Evolutionary conservation across 805 yeast genomes (phyloP), one percentile per base, ranked within the genome.

Genomic region (Lachancea kluyveri): DNA sequence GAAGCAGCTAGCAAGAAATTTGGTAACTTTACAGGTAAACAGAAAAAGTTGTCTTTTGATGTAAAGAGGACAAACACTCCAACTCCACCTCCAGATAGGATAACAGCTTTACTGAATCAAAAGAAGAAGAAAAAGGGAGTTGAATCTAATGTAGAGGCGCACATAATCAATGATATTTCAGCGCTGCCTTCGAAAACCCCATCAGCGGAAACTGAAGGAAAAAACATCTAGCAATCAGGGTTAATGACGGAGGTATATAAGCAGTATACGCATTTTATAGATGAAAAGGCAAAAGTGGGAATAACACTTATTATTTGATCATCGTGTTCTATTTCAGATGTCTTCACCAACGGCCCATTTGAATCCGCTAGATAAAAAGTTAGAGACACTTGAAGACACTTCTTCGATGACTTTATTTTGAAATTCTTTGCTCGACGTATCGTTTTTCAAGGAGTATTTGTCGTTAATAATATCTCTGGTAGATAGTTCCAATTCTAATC

Each of bases 341-440:
- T 19, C 24, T 17, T 10, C 69, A 4, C 73, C 74, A 36, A 68
- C 64, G 4, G 73, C 72, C 74, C 74, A 69, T 2, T 72, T 72
- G 21, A 69, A 48, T 0, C 73, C 74, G 17, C 67, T 61, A 1
- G 68, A 71, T 26, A 70, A 51, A 24, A 70, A 47, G 33, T 64
- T 65, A 4, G 71, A 61, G 5, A 69, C 60, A 21, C 52, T 52
- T 5, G 60, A 47, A 6, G 42, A 39, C 11, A 37, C 39, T n/a
- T 41, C 43, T 25, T 30, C 32, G 2, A 30, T 9, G 6, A 28
- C 23, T 9, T 14, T 20, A 13, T 22, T 23, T 17, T 32, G 29
- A 12, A 37, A 33, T 8, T 35, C 36, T 5, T 13, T 22, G n/a
- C 15, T 24, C 5, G 30, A 17, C 15, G 21, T 18, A 3, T 26